Conservation (phyloP, 306 rosid genomes). For the Vachellia pachyceras region DNA sequence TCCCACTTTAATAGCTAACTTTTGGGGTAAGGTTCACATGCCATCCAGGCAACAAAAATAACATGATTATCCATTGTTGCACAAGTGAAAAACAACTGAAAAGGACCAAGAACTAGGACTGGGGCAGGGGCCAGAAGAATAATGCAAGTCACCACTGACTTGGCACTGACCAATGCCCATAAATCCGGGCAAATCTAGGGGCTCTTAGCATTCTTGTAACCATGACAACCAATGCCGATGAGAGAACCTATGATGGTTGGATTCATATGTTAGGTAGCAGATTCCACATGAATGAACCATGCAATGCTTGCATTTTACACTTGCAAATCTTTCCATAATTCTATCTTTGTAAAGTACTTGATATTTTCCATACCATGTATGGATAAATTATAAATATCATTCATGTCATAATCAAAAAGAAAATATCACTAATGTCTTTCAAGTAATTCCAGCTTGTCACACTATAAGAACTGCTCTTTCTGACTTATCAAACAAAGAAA, state of each 20-base stretch:
- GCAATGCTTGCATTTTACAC: neutral
- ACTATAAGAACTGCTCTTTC: neutral
- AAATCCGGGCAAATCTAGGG: conserved; percentile 1
- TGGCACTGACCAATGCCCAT: neutral
- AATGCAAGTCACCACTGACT: conserved; percentile 18
- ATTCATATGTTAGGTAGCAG: neutral
- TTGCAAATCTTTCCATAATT: neutral
- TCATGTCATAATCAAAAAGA: neutral
- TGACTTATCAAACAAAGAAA: neutral
- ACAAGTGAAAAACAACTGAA: neutral
- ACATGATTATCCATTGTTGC: neutral
- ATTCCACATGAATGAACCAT: neutral
- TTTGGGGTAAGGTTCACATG: too few relatives aligned
- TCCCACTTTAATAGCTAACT: too few relatives aligned
- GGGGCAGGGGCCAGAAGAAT: neutral
- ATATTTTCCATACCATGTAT: neutral
- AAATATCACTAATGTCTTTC: neutral
- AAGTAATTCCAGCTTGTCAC: neutral
- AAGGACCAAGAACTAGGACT: neutral
- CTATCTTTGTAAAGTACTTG: neutral
- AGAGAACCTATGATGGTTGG: neutral
- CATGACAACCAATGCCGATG: neutral
- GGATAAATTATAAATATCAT: neutral
- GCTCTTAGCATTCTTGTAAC: conserved; percentile 15
- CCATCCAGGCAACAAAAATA: neutral